Evolutionary conservation across 192 early-diverging fungal genomes (phyloP), one percentile per base, ranked within the genome.

Genomic region (Bifiguratus adelaidae): DNA sequence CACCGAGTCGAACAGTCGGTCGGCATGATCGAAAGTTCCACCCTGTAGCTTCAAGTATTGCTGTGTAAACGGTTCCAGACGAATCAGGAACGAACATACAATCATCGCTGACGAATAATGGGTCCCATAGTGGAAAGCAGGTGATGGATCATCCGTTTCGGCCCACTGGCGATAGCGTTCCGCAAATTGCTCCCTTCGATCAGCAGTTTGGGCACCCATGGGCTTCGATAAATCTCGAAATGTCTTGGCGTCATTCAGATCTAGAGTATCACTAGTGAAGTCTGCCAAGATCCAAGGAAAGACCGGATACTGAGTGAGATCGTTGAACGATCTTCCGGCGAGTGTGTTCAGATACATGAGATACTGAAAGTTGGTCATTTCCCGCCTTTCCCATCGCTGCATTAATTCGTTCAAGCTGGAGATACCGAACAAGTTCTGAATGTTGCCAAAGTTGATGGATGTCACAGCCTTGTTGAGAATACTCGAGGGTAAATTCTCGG

Each of bases 331-430:
- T 16, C 85, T 63, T 8, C 89, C 93, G 21, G 89, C 86, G 26
- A 91, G 58, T 0, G 89, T 89, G 59, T 97, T 97, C 7, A 97
- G 70, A 27, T 78, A 74, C 88, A 95, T 94, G 44, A 97, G 49
- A 43, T 97, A 97, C 58, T 97, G 92, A 61, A 95, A 97, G 50
- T 97, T 97, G 35, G 83, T 82, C 30, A 97, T 82, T 56, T 93
- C 88, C 19, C 85, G 65, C 23, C 69, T 73, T 50, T 85, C 75
- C 94, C 94, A 97, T 28, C 74, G 67, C 46, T 85, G 75, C 0
- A 86, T 88, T 44, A 91, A 59, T 21, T 81, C 80, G 5, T 64
- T 66, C 27, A 86, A 63, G 0, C 71, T 69, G 11, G 78, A 74
- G 9, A 65, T 77, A 19, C 71, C 71, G 52, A 83, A 82, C 22